Evolutionary conservation across 495 filamentous ascomycete species (phyloP).

Genomic region (Oleoguttula mirabilis): DNA sequence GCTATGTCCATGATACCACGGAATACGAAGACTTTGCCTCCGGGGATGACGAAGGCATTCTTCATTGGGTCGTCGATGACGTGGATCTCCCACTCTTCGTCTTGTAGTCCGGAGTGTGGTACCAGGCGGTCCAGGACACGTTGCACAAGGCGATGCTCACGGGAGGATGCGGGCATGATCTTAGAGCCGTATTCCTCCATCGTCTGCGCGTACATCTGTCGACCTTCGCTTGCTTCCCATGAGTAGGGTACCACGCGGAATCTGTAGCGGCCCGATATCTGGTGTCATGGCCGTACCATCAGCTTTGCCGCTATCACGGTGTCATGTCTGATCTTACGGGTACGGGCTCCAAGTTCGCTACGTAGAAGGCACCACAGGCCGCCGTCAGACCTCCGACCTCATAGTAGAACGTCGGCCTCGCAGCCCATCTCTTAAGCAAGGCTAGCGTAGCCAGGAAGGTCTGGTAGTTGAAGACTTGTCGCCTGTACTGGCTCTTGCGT

Average conservation of each 20-base stretch:
- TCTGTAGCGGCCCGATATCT: conserved; percentile 53
- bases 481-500: neutral
- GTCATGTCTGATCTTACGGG: conserved; percentile 37
- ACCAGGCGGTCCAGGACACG: conserved; percentile 61
- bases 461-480: conserved; percentile 18
- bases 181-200: conserved; percentile 30
- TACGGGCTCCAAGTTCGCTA: conserved; percentile 64
- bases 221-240: conserved; percentile 39
- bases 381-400: conserved; percentile 29
- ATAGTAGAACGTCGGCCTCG: conserved; percentile 28
- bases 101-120: conserved; percentile 50
- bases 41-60: conserved; percentile 88
- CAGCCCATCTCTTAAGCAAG: conserved; percentile 24
- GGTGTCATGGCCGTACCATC: no score
- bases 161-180: conserved; percentile 43
- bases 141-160: conserved; percentile 43
- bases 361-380: conserved; percentile 43
- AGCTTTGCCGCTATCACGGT: no score
- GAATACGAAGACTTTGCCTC: conserved; percentile 89
- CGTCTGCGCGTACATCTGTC: conserved; percentile 26
- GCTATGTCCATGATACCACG: conserved; percentile 66
- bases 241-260: conserved; percentile 62
- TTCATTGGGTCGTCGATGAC: conserved; percentile 59
- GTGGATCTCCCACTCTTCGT: conserved; percentile 66
- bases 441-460: conserved; percentile 18